These are phyloP conservation scores for Dissoconium aciculare DNA, from an alignment of 2,329 filamentous ascomycete species.

Conservation along the genomic window DNA sequence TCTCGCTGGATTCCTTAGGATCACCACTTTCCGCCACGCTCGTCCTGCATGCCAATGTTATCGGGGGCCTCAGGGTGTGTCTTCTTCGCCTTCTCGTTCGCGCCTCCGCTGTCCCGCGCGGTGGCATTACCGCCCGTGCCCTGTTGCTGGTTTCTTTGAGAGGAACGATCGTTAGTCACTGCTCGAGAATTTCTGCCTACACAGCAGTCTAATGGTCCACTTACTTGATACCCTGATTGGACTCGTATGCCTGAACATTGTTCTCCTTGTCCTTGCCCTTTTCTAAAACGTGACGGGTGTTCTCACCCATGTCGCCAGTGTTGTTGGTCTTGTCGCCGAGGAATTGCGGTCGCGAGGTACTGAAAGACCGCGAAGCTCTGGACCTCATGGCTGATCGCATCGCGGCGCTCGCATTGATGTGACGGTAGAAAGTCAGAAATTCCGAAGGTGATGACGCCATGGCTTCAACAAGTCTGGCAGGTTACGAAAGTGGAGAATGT, in stretches of 20 bases:
- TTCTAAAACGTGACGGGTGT: conserved; percentile 15
- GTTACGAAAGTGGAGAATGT: no score
- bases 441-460: conserved; percentile 25
- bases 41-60: conserved; percentile 36
- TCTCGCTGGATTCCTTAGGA: no score
- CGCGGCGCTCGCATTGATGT: conserved; percentile 7
- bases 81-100: conserved; percentile 29
- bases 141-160: conserved; percentile 17
- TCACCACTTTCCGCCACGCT: conserved; percentile 34
- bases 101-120: conserved; percentile 25
- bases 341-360: conserved; percentile 5
- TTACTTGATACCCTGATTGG: conserved; percentile 11
- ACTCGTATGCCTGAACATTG: conserved; percentile 14
- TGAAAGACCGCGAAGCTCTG: conserved; percentile 3
- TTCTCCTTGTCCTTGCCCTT: conserved; percentile 12
- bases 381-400: conserved; percentile 2
- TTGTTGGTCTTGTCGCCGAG: conserved; percentile 10
- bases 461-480: no score
- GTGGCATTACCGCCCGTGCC: conserved; percentile 29
- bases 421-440: conserved; percentile 27
- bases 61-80: conserved; percentile 35
- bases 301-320: conserved; percentile 8
- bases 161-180: no score
- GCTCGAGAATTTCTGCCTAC: no score
- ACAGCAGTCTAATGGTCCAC: conserved; percentile 6